These are phyloP conservation scores for Mortierella claussenii DNA, from an alignment of 192 early-diverging fungal species.

Conservation along the genomic window DNA sequence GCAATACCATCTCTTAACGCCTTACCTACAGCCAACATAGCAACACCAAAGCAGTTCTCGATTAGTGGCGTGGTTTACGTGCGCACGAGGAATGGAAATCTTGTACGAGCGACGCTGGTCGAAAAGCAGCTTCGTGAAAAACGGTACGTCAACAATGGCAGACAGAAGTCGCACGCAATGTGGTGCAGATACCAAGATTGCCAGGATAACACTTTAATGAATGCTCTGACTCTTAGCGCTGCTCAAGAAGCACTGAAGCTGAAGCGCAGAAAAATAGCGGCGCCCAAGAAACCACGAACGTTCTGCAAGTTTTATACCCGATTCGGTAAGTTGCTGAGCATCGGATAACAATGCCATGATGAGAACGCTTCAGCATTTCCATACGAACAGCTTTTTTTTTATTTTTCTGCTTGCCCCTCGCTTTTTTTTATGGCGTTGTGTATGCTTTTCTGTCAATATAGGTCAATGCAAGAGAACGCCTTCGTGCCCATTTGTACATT, in stretches of 20 bases:
- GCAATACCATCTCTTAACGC: not conserved
- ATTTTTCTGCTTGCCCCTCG: not conserved
- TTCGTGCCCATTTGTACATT: constrained; percentile 61
- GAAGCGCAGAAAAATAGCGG: constrained; percentile 6
- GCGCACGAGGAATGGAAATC: constrained; percentile 50
- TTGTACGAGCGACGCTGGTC: constrained; percentile 46
- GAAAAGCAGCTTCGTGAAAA: constrained; percentile 33
- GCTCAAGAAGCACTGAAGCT: constrained; percentile 19
- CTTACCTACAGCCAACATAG: not conserved
- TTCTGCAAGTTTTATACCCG: constrained; percentile 51
- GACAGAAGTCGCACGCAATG: not conserved
- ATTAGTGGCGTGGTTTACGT: constrained; percentile 50
- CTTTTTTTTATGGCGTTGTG: not conserved
- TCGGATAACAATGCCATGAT: not conserved
- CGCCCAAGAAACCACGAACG: constrained; percentile 10
- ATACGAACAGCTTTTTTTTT: constrained; percentile 1
- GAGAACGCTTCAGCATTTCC: not conserved
- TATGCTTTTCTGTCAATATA: constrained; percentile 8
- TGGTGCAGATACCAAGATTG: not conserved
- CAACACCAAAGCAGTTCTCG: constrained; percentile 48
- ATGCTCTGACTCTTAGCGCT: constrained; percentile 7
- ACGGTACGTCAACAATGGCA: constrained; percentile 9
- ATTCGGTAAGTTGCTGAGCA: constrained; percentile 28
- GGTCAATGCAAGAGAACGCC: constrained; percentile 50
- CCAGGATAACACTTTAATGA: constrained; percentile 4